Conservation (phyloP, 495 filamentous ascomycete species). For the Oleoguttula mirabilis region DNA sequence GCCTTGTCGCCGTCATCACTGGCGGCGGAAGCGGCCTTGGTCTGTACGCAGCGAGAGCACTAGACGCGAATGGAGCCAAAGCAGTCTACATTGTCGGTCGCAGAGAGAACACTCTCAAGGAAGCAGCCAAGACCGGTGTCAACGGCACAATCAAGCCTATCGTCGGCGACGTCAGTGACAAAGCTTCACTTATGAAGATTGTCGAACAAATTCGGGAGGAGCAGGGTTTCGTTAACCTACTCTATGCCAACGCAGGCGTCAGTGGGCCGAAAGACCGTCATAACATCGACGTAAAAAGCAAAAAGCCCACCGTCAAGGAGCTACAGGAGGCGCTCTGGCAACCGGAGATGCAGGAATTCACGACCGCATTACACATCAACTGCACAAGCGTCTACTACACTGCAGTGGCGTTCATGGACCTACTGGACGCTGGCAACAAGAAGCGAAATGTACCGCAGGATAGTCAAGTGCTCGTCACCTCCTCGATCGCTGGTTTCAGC, state of each 20-base stretch:
- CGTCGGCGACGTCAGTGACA: slow-evolving; percentile 35
- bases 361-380: slow-evolving; percentile 29
- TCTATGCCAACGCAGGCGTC: slow-evolving; percentile 22
- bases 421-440: slow-evolving; percentile 35
- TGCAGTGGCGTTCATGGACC: slow-evolving; percentile 33
- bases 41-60: slow-evolving; percentile 48
- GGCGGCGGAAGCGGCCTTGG: slow-evolving; percentile 54
- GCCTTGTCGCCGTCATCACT: slow-evolving; percentile 44
- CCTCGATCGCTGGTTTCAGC: slow-evolving; percentile 26
- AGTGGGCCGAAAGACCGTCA: slow-evolving; percentile 12
- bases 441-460: slow-evolving; percentile 21
- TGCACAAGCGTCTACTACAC: slow-evolving; percentile 32
- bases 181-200: slow-evolving; percentile 26
- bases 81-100: slow-evolving; percentile 61
- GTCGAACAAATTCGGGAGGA: slow-evolving; percentile 30
- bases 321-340: slow-evolving; percentile 13
- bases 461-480: slow-evolving; percentile 29
- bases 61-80: slow-evolving; percentile 50
- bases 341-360: slow-evolving; percentile 17
- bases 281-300: background rate
- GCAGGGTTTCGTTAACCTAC: slow-evolving; percentile 30
- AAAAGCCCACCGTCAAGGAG: slow-evolving; percentile 16
- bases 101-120: slow-evolving; percentile 29
- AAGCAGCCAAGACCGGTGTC: slow-evolving; percentile 13
- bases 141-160: slow-evolving; percentile 31